Evolutionary conservation across 225 moss, liverwort and hornwort species (phyloP).

Genomic region (Sphagnum tenellum): DNA sequence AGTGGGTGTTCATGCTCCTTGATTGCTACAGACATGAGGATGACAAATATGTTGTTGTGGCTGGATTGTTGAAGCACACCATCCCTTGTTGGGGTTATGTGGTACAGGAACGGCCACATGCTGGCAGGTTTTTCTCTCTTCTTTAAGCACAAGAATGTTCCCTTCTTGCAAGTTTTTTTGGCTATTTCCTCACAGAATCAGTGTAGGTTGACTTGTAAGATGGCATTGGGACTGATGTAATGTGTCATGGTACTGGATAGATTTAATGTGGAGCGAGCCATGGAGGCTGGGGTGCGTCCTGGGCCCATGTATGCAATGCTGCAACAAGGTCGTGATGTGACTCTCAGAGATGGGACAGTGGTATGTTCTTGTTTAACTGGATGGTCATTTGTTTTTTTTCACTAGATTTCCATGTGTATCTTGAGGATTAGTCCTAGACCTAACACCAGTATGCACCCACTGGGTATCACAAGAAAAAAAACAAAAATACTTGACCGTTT

Average conservation of each 20-base stretch:
- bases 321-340: constrained; percentile 60
- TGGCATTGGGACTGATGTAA: constrained; percentile 4
- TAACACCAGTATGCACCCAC: no score
- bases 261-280: constrained; percentile 70
- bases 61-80: constrained; percentile 74
- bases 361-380: constrained; percentile 9
- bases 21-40: constrained; percentile 47
- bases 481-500: no score
- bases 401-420: no score
- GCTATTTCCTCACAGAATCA: no score
- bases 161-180: no score
- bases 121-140: constrained; percentile 50
- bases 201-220: not conserved
- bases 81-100: constrained; percentile 98
- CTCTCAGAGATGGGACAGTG: constrained; percentile 65
- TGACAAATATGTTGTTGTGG: constrained; percentile 74
- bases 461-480: no score
- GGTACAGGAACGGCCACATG: constrained; percentile 67
- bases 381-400: no score
- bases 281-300: constrained; percentile 65
- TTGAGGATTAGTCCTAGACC: no score
- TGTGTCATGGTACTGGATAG: constrained; percentile 14
- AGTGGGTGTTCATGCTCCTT: not conserved
- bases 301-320: constrained; percentile 71
- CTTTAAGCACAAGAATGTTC: no score